Evolutionary conservation across 768 basidiomycete genomes (phyloP), one percentile per base, ranked within the genome.

Genomic region (Lanmaoa rubissima): DNA sequence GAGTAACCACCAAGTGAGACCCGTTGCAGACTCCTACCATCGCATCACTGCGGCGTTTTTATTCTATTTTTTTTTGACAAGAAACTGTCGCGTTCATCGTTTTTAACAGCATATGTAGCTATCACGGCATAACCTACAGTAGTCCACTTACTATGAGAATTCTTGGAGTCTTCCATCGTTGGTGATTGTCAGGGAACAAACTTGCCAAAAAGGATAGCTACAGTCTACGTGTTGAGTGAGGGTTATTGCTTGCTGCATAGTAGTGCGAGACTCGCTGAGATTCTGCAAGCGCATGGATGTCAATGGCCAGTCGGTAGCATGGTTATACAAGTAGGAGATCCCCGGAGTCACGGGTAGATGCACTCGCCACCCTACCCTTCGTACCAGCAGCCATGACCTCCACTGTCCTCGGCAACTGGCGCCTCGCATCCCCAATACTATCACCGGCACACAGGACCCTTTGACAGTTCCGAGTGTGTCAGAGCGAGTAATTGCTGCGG

Each of bases 341-440:
- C 8, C 9, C 5, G 13, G 7, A 10, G 32, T 12, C 9, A 8
- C 11, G 3, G 21, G 21, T 24, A 24, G 32, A 32, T 32, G 26
- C 16, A 45, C 28, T 9, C n/a, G 11, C 32, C 32, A 10, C 6
- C 32, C 32, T 32, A 32, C 32, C 32, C 8, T 8, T n/a, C 32
- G 10, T 10, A 17, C 17, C 14, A 16, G 17, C 39, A 39, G 35
- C 53, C 45, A 61, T 58, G 53, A 39, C 45, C 39, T 32, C 46
- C n/a, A 48, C 34, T 26, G 56, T 66, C 13, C 24, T 47, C n/a
- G 61, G 58, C 45, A 51, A 38, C 26, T 66, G 65, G 61, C 53
- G 34, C 19, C 43, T 44, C 38, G 19, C 45, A 34, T 54, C 64
- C 53, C 10, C 64, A 62, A 47, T 24, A 14, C 21, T 16, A 39